phyloP scores from a whole-genome alignment of 1,284 basidiomycete species.

The Ganoderma boninense region DNA sequence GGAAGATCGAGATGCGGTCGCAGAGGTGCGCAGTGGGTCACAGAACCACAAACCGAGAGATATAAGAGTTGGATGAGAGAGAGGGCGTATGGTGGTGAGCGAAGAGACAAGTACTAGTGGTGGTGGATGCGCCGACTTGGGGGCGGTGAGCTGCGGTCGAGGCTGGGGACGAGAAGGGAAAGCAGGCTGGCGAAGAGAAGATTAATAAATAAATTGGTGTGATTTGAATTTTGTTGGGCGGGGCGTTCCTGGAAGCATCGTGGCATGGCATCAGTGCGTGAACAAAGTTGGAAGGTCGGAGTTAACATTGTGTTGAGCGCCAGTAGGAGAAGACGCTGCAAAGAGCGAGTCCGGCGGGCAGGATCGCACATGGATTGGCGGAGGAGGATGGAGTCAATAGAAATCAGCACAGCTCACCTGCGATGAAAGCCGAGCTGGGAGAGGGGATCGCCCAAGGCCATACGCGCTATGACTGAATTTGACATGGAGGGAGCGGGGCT shows the following conservation, averaged over 20 bases:
- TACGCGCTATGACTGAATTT: background rate
- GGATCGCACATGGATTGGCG: too few species aligned
- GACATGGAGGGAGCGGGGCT: background rate
- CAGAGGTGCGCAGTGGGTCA: too few species aligned
- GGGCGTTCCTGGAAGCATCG: slow-evolving; percentile 4
- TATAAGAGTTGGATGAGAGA: too few species aligned
- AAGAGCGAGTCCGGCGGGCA: background rate
- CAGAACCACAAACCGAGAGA: too few species aligned
- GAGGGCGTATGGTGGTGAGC: too few species aligned
- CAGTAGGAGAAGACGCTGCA: background rate
- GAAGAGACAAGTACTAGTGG: too few species aligned
- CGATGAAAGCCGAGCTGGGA: slow-evolving; percentile 7
- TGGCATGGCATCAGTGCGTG: background rate
- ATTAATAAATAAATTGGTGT: background rate
- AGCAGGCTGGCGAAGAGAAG: slow-evolving; percentile 4
- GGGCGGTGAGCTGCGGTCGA: too few species aligned
- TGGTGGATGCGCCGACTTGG: too few species aligned
- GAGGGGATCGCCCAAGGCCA: background rate
- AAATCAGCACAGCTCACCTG: slow-evolving; percentile 17
- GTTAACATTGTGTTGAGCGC: background rate
- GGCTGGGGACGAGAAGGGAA: too few species aligned
- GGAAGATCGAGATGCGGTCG: too few species aligned
- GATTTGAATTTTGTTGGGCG: background rate
- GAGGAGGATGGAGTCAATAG: slow-evolving; percentile 11
- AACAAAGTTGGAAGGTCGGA: slow-evolving; percentile 5